A percentile compares a stretch with the other conserved stretches of the same genome.
phyloP scores from a whole-genome alignment of 2,329 filamentous ascomycete species.

The Cladophialophora carrionii region DNA sequence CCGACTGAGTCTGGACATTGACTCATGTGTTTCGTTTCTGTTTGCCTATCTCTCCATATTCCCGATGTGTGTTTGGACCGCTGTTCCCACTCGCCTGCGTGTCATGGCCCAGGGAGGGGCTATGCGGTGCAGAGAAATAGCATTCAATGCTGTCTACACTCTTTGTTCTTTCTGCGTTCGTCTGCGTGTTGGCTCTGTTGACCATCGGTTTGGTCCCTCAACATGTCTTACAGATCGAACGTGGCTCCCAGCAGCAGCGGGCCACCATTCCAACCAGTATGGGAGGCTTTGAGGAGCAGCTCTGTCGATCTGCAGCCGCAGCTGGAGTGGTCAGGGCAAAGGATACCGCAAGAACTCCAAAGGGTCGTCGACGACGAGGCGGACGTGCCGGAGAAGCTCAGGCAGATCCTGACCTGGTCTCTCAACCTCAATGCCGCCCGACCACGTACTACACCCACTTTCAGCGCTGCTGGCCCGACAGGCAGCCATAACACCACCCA shows the following conservation, averaged over 20 bases:
- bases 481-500: not conserved
- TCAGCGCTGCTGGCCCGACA: not conserved
- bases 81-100: not conserved
- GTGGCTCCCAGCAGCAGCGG: not conserved
- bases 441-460: not conserved
- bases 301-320: conserved; percentile 6
- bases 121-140: not conserved
- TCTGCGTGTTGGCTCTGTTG: conserved; percentile 10
- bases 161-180: conserved; percentile 2
- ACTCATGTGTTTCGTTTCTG: conserved; percentile 9
- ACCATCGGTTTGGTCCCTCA: not conserved
- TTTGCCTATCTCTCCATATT: conserved; percentile 6
- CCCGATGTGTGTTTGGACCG: conserved; percentile 14
- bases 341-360: conserved; percentile 27
- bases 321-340: conserved; percentile 22
- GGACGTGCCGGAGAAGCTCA: conserved; percentile 25
- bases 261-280: not conserved
- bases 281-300: conserved; percentile 22
- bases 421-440: conserved; percentile 9
- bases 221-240: conserved; percentile 11
- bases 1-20: not conserved
- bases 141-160: conserved; percentile 17
- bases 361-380: conserved; percentile 23
- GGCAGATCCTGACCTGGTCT: conserved; percentile 34
- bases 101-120: not conserved